Conservation (phyloP, 495 filamentous ascomycete species). For the Talaromyces borbonicus region DNA sequence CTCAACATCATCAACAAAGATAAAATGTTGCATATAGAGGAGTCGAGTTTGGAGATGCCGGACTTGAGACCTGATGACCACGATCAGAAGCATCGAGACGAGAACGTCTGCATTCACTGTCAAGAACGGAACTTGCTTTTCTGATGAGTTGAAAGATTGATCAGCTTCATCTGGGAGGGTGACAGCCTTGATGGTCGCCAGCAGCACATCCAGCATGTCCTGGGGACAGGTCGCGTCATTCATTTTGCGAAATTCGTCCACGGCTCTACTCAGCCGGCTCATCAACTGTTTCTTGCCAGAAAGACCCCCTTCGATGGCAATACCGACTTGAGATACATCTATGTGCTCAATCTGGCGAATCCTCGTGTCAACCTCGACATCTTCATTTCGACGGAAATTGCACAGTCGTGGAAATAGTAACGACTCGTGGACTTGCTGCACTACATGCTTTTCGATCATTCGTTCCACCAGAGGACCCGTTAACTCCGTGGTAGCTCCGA, state of each 20-base stretch:
- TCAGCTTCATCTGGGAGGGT: slow-evolving; percentile 42
- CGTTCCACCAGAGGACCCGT: slow-evolving; percentile 88
- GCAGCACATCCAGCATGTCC: slow-evolving; percentile 83
- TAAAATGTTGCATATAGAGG: slow-evolving; percentile 89
- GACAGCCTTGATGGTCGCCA: slow-evolving; percentile 78
- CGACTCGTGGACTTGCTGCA: slow-evolving; percentile 84
- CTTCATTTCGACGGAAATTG: slow-evolving; percentile 65
- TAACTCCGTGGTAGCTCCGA: slow-evolving; percentile 87
- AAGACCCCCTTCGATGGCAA: slow-evolving; percentile 63
- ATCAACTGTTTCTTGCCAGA: slow-evolving; percentile 64
- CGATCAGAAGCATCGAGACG: slow-evolving; percentile 82
- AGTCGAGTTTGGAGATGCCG: slow-evolving; percentile 80
- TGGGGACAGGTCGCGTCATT: slow-evolving; percentile 76
- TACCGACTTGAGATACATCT: slow-evolving; percentile 89
- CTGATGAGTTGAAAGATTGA: slow-evolving; percentile 24
- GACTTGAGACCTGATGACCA: slow-evolving; percentile 87
- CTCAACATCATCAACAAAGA: slow-evolving; percentile 95
- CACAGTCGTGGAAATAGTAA: slow-evolving; percentile 77
- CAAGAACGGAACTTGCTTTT: slow-evolving; percentile 51
- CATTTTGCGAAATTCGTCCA: slow-evolving; percentile 86
- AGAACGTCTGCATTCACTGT: slow-evolving; percentile 94
- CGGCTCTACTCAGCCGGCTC: slow-evolving; percentile 59
- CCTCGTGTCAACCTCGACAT: slow-evolving; percentile 82
- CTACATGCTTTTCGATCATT: slow-evolving; percentile 89
- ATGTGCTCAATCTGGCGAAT: slow-evolving; percentile 88